phyloP scores from a whole-genome alignment of 345 rosid species.

The Eucalyptus marginata region DNA sequence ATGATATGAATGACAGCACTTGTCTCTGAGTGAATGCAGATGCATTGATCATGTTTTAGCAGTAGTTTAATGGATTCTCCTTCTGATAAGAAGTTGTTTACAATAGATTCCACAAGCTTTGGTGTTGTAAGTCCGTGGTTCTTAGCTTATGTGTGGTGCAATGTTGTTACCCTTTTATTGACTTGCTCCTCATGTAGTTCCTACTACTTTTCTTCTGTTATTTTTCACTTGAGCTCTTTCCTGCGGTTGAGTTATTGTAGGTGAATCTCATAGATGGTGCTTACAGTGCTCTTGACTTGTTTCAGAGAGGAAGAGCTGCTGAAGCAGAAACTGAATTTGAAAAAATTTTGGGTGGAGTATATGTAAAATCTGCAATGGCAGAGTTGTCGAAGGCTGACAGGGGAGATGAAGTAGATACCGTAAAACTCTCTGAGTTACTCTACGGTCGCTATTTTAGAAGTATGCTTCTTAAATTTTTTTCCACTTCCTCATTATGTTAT shows the following conservation, averaged over 20 bases:
- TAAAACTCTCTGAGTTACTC: constrained; percentile 57
- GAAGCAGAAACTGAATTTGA: constrained; percentile 86
- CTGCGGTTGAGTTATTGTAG: not conserved
- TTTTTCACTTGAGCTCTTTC: not conserved
- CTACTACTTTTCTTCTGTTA: not conserved
- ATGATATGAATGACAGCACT: not conserved
- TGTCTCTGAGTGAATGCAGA: not conserved
- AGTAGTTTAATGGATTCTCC: not conserved
- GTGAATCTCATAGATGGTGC: not conserved
- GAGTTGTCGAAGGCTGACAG: constrained; percentile 61
- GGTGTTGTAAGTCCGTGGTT: not conserved
- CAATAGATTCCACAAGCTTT: not conserved
- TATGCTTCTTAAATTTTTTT: constrained; percentile 6
- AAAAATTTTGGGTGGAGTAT: constrained; percentile 63
- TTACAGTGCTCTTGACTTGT: not conserved
- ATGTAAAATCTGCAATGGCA: constrained; percentile 68
- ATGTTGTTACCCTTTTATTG: not conserved
- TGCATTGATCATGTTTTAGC: not conserved
- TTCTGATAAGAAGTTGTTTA: not conserved
- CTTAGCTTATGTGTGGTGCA: not conserved
- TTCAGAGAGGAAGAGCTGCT: constrained; percentile 70
- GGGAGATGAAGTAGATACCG: constrained; percentile 56
- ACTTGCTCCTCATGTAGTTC: not conserved
- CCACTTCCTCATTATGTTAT: not conserved
- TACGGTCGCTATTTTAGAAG: constrained; percentile 64